phyloP scores from a whole-genome alignment of 192 early-diverging fungal species.

The Funneliformis mosseae region DNA sequence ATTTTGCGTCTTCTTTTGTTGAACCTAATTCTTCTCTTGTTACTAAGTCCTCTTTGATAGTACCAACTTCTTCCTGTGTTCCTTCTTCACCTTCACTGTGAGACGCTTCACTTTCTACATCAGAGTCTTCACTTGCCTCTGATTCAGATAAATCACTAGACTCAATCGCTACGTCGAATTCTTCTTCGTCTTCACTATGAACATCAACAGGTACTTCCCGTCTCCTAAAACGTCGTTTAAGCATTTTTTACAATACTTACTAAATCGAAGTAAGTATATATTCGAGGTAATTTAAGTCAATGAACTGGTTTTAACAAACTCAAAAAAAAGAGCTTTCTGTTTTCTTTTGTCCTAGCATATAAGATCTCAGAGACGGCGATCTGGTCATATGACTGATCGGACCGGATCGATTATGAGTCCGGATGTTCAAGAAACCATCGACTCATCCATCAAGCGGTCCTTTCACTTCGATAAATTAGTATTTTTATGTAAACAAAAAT shows the following conservation, averaged over 20 bases:
- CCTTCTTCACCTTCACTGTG: constrained; percentile 33
- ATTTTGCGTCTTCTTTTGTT: neutral
- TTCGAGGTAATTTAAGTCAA: too few relatives aligned
- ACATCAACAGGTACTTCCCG: constrained; percentile 13
- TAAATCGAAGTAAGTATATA: too few relatives aligned
- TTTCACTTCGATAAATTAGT: too few relatives aligned
- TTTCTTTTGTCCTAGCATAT: too few relatives aligned
- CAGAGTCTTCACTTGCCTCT: constrained; percentile 22
- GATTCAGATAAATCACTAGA: constrained; percentile 30
- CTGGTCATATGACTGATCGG: too few relatives aligned
- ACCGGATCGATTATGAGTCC: too few relatives aligned
- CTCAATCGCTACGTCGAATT: constrained; percentile 5
- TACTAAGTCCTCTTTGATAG: neutral
- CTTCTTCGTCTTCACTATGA: constrained; percentile 34
- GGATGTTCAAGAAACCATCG: too few relatives aligned
- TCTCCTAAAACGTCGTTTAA: neutral
- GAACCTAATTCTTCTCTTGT: neutral
- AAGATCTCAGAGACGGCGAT: too few relatives aligned
- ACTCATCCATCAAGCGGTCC: too few relatives aligned
- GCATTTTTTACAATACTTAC: neutral
- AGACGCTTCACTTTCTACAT: constrained; percentile 14
- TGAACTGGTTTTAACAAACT: too few relatives aligned
- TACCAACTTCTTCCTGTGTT: neutral
- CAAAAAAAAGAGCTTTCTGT: too few relatives aligned
- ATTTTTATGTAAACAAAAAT: too few relatives aligned